Base-by-base conservation (phyloP, 768 basidiomycete genomes). In the Termitomyces titanicus region DNA sequence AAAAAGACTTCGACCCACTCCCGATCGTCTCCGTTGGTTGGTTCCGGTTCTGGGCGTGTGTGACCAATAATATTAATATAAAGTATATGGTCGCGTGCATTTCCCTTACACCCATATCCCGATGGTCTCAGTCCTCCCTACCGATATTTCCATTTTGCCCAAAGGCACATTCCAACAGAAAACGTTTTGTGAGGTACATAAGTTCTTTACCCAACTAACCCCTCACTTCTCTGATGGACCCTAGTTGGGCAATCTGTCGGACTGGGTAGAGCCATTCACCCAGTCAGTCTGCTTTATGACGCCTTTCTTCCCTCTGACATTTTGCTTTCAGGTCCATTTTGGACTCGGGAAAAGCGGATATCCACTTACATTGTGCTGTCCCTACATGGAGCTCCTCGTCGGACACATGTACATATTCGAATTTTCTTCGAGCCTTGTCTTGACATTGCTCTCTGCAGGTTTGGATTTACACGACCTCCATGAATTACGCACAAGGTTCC, bases 381-480 rank as follows among this genome's bases (percentile, higher is more conserved):
- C 86, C 87, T 1, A 89, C 85, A 27, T 87, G 84, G 80, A 78
- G 75, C 25, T 72, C 81, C 13, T 76, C 80, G 35, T 78, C 79
- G 6, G 79, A 83, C 60, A 79, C 74, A 45, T 86, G 87, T 85
- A 66, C 60, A 83, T 68, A 38, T 40, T 43, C 22, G n/a, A 44
- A 33, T 17, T 42, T 29, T 29, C 8, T 17, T 5, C 31, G 5
- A 53, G 13, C 3, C 15, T 29, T 15, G 18, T 11, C 37, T 39
- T 29, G 11, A 40, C 24, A 24, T 18, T 22, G 20, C 39, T 27
- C 25, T 31, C 18, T 22, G 10, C 44, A 88, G 86, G 77, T 63
- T 67, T 80, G 58, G 86, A 88, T 67, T 74, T 89, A 31, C 80
- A 88, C 63, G 88, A 89, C 69, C 74, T 89, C 55, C 74, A 88